Base-by-base conservation (phyloP, 768 basidiomycete species). In the Pleurotus cornucopiae region DNA sequence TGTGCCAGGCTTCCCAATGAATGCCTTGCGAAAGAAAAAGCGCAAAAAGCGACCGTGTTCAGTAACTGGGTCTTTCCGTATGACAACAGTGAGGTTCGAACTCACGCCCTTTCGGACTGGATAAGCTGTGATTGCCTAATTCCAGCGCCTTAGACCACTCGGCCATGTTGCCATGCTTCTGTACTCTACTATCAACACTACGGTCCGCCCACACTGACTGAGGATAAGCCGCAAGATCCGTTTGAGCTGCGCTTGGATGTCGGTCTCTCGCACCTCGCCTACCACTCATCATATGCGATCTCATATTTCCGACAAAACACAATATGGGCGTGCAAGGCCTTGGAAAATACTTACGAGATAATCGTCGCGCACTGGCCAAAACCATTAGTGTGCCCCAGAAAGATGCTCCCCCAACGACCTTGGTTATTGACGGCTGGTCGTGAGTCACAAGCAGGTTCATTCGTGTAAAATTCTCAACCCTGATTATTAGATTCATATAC, bases 401-500 rank as follows among this genome's bases (percentile, higher is more conserved):
- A 43, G 60, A 65, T 3, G 60, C 56, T 44, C 54, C 56, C 21
- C 57, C 69, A 47, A 73, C 77, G 16, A 73, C 81, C 30, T 72
- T 91, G 57, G 85, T 94, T 6, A 80, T 93, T 49, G 91, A 94
- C 71, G 91, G 82, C 45, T 91, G 86, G 89, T 91, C 91, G 91
- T 93, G 68, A 84, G 91, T 85, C 45, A 41, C 20, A 48, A 40
- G 55, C 37, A 57, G 6, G 57, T 58, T 25, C 20, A 55, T 54
- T 57, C 40, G 37, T 46, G 57, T 49, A 40, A 63, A 44, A 57
- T 57, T 46, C 48, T 18, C 49, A 54, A 26, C 45, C 47, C 51
- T 56, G 30, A 34, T 34, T 2, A 59, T 57, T 60, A 93, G 91
- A 38, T 90, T 94, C 69, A 88, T 93, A 58, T 92, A 85, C 65